Evolutionary conservation across 257 asterid species (phyloP), one percentile per base, ranked within the genome.

Genomic region (Nicotiana undulata): DNA sequence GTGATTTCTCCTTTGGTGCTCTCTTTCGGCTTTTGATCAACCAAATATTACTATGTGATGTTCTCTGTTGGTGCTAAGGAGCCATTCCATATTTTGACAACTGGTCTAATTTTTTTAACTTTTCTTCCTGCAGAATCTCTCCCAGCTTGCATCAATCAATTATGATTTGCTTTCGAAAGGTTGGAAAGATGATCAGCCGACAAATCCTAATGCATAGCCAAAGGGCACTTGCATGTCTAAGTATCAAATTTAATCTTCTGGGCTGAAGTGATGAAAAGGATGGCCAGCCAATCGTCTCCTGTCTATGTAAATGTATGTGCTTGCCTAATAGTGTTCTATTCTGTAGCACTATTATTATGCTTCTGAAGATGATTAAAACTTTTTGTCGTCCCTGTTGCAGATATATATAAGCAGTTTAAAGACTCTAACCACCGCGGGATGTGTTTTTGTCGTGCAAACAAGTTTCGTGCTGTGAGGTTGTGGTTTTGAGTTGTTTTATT

Each of bases 101-200:
- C 78, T 28, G 29, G 55, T 52, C 44, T 31, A 60, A 10, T 59
- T 40, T 16, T 76, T 34, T 53, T 37, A 46, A 9, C 13, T 76
- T 49, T n/a, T 31, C 59, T 52, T 64, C 75, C 37, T 26, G 51
- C 97, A 94, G 98, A 94, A 94, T 88, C 94, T 93, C 68, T 91
- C 98, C 63, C 98, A 94, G 90, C 98, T 94, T 22, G 98, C 97
- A 8, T 93, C 97, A n/a, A 94, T 94, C 87, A 94, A 94, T 59
- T 94, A 94, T 60, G 98, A 94, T 90, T 86, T 94, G 90, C 97
- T 94, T 70, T 84, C 93, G 1, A 94, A 94, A 85, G 98, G 97
- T 74, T 88, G 87, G 88, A 94, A 94, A 89, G 98, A 93, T 12
- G 98, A 93, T 40, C 91, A 89, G 4, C 89, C 94, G 13, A 55